Base-by-base conservation (phyloP, 2,329 filamentous ascomycete genomes). In the Neurospora sp. region DNA sequence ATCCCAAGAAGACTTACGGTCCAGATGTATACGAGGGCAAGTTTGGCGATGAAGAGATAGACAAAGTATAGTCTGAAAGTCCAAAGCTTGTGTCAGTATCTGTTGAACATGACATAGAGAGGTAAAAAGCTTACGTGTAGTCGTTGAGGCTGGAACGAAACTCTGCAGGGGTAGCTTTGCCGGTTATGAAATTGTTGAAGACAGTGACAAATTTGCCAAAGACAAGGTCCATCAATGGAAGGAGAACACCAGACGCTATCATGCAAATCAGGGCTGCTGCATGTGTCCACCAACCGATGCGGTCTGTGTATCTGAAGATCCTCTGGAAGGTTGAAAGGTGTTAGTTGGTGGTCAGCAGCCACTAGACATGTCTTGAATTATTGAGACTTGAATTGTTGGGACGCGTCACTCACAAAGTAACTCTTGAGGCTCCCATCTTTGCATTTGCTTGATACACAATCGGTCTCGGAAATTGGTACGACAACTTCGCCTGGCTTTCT, bases 211-310 rank as follows among this genome's bases (percentile, higher is more conserved):
- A 82, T 43, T 78, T 78, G 73, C 86, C 86, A 75, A 89, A 87
- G 6, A 89, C 80, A 46, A 89, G 79, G 43, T 87, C 86, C 85
- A 89, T 88, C 40, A 88, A 73, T 0, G 86, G 86, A 6, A 86
- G 73, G 11, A 78, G 74, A 2, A 77, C 77, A 65, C 81, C 81
- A 0, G 80, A 73, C 8, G 75, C 79, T 19, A 82, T 74, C 77
- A 81, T 80, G 71, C 76, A 79, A 19, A 80, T 10, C 17, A 80
- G 72, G 28, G 81, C 79, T 19, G 80, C 68, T 23, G 62, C 67
- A 67, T 82, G 82, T 66, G 81, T 72, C 19, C 75, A 46, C 79
- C 81, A 82, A 69, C 81, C 80, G 4, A 73, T 17, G 6, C 71
- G 70, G 70, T 83, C 79, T 66, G 80, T 81, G 75, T 82, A 83